phyloP scores from a whole-genome alignment of 2,329 filamentous ascomycete species.

The Fusarium redolens region DNA sequence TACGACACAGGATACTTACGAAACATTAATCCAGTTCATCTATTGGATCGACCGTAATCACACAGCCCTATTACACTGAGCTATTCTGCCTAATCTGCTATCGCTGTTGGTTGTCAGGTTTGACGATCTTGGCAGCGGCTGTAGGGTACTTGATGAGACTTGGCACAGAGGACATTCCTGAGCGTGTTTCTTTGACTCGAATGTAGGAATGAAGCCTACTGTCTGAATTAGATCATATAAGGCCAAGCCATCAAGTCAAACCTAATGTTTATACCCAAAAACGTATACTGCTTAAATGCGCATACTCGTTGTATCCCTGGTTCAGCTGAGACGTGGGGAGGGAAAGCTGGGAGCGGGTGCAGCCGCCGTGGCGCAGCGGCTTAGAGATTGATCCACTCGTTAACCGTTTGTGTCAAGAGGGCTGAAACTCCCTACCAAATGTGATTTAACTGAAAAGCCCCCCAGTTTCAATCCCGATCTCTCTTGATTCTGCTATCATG shows the following conservation, averaged over 20 bases:
- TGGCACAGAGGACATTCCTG: neutral
- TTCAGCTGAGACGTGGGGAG: conserved; percentile 19
- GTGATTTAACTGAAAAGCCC: neutral
- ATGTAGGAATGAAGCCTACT: neutral
- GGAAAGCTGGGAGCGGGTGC: conserved; percentile 17
- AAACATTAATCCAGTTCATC: neutral
- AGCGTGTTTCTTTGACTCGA: neutral
- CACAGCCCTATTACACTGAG: conserved; percentile 1
- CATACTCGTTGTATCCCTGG: neutral
- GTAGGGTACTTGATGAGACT: neutral
- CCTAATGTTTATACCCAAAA: neutral
- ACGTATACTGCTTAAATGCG: neutral
- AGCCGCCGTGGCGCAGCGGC: conserved; percentile 31
- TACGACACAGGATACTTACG: neutral
- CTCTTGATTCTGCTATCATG: neutral
- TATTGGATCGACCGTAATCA: neutral
- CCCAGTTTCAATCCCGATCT: neutral
- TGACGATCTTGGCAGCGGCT: neutral
- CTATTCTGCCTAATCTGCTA: neutral
- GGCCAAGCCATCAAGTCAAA: neutral
- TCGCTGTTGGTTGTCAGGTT: neutral
- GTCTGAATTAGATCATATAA: neutral
- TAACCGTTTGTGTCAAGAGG: neutral
- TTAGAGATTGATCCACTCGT: neutral
- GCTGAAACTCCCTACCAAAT: conserved; percentile 12